A percentile compares a stretch with the other conserved stretches of the same genome.
These are phyloP conservation scores for Linaria vulgaris DNA, from an alignment of 257 asterid species.

Conservation along the genomic window DNA sequence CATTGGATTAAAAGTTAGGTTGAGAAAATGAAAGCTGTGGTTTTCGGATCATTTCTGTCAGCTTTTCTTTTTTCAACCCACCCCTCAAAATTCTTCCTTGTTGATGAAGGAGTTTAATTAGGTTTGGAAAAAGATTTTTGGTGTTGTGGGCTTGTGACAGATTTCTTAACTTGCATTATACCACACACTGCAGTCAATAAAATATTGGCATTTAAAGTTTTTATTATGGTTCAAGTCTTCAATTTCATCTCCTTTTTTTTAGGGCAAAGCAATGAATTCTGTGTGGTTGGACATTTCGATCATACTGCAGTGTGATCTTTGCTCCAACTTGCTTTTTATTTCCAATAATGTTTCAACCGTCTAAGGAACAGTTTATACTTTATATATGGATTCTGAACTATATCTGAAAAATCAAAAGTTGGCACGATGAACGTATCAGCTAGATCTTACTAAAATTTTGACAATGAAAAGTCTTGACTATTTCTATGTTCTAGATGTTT, in stretches of 20 bases:
- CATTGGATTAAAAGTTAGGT: constrained; percentile 40
- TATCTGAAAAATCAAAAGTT: too few relatives aligned
- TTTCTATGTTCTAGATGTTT: too few relatives aligned
- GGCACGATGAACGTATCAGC: too few relatives aligned
- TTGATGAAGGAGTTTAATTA: constrained; percentile 41
- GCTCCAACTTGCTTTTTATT: neutral
- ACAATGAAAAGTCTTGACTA: too few relatives aligned
- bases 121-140: constrained; percentile 22
- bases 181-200: constrained; percentile 41
- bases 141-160: constrained; percentile 39
- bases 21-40: constrained; percentile 38
- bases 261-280: constrained; percentile 30
- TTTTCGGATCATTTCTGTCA: constrained; percentile 35
- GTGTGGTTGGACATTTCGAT: constrained; percentile 16
- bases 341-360: neutral
- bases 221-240: constrained; percentile 35
- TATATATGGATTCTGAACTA: too few relatives aligned
- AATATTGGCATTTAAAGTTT: constrained; percentile 28
- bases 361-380: neutral
- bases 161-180: constrained; percentile 67
- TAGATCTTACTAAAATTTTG: too few relatives aligned
- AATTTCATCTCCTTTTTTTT: constrained; percentile 32
- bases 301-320: constrained; percentile 5
- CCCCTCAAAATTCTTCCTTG: constrained; percentile 32
- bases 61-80: neutral